Conservation (phyloP, 192 early-diverging fungal genomes). For the Phlyctochytrium bullatum region DNA sequence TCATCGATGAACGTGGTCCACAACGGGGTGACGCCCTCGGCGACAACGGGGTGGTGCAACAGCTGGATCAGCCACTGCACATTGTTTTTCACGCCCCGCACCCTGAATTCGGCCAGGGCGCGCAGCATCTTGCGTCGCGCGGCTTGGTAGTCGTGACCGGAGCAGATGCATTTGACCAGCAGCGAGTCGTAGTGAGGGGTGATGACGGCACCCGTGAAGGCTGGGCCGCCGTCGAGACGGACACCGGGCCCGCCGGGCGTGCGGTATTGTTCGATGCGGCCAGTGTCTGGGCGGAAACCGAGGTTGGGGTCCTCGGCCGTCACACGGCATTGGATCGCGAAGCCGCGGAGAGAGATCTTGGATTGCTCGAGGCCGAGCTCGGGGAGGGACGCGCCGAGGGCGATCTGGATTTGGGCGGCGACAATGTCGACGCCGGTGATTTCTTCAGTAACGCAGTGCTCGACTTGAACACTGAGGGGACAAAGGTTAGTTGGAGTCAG, state of each 20-base stretch:
- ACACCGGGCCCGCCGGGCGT: conserved; percentile 76
- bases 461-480: conserved; percentile 76
- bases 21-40: conserved; percentile 61
- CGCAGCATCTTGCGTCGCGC: conserved; percentile 86
- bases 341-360: conserved; percentile 71
- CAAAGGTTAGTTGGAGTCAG: background rate
- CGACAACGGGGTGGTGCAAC: conserved; percentile 78
- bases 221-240: conserved; percentile 64
- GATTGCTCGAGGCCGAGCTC: conserved; percentile 81
- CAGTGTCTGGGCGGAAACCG: conserved; percentile 94
- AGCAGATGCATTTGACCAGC: conserved; percentile 87
- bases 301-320: conserved; percentile 94
- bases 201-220: conserved; percentile 87
- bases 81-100: conserved; percentile 96
- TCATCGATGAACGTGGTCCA: conserved; percentile 99
- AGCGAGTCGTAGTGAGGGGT: conserved; percentile 96
- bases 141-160: conserved; percentile 84
- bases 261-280: conserved; percentile 92
- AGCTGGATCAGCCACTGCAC: conserved; percentile 90
- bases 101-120: conserved; percentile 89
- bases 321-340: conserved; percentile 95
- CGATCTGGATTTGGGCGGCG: conserved; percentile 91
- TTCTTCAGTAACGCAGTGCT: conserved; percentile 98
- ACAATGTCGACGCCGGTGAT: conserved; percentile 95
- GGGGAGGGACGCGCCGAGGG: conserved; percentile 76